Conservation (phyloP, 495 filamentous ascomycete genomes). For the Aspergillus diversus region DNA sequence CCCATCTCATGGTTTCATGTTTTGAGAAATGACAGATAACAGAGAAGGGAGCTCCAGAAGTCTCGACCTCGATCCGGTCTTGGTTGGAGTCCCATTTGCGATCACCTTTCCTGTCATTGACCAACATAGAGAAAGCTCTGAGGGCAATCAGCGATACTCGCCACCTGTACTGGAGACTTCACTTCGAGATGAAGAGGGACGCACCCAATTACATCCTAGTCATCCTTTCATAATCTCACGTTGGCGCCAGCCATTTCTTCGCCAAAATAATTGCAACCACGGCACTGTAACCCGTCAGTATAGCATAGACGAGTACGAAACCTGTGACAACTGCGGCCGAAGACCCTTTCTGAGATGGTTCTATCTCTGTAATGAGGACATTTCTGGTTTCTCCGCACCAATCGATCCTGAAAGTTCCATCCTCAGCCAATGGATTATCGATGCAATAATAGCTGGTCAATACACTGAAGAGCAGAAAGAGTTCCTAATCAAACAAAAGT, state of each 20-base stretch:
- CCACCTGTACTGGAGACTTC: not conserved
- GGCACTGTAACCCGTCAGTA: constrained; percentile 19
- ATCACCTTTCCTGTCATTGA: not conserved
- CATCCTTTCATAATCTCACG: constrained; percentile 3
- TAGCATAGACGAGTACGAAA: constrained; percentile 21
- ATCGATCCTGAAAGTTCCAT: constrained; percentile 36
- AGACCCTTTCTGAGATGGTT: constrained; percentile 62
- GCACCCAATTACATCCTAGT: not conserved
- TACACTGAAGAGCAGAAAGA: constrained; percentile 52
- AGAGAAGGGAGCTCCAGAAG: not conserved
- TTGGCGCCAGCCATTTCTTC: constrained; percentile 3
- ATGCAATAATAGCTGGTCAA: constrained; percentile 55
- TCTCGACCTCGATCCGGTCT: constrained; percentile 3
- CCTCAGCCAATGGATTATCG: constrained; percentile 40
- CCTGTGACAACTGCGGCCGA: constrained; percentile 56
- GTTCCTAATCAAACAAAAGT: constrained; percentile 40
- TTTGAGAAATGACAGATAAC: constrained; percentile 6
- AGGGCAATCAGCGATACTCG: not conserved
- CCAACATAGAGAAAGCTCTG: not conserved
- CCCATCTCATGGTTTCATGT: not conserved
- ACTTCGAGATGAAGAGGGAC: not conserved
- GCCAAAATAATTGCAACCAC: constrained; percentile 20
- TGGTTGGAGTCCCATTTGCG: not conserved
- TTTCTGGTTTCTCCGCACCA: constrained; percentile 23
- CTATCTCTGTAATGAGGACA: constrained; percentile 67